Evolutionary conservation across 1,284 basidiomycete genomes (phyloP), one percentile per base, ranked within the genome.

Genomic region (Microbotryum silenes-acaulis): DNA sequence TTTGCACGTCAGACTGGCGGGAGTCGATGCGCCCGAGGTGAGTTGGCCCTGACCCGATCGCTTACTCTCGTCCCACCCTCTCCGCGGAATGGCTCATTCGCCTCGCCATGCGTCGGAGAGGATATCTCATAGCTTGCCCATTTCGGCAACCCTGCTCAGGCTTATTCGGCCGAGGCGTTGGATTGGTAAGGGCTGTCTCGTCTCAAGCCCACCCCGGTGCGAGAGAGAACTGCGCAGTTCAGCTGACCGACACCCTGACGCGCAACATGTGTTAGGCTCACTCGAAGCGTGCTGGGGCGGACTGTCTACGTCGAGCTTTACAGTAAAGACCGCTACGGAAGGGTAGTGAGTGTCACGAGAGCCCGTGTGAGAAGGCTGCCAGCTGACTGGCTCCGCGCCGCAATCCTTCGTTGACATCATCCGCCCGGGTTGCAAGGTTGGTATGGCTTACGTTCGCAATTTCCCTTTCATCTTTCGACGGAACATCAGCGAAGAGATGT

Each of bases 1-100:
- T 0, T 79, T 94, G 21, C 85, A 87, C 70, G 84, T 96, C 51
- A 83, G 91, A 27, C 82, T 94, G 53, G 88, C 87, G 10, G 91
- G 88, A 0, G 83, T 91, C 12, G 91, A 96, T 73, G 91, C 91
- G 2, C 91, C 91, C 0, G 91, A 94, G 79, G 87, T 87, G 37
- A 12, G 47, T 31, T 44, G 3, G 8, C 25, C 45, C 33, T 12
- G 21, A 25, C 9, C 51, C 18, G 16, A 14, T 25, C 14, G 14
- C 21, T 33, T 1, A 37, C 20, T 29, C 14, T 8, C 48, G 16
- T 23, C 29, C 23, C 48, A 50, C 21, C 18, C 18, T 10, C 12
- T 12, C 20, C 14, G 12, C 14, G 37, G 37, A 10, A 42, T 42
- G 16, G 37, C 37, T 42, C 37, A 42, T 42, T 42, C 12, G 16